Evolutionary conservation across 1,139 yeast species (phyloP), one percentile per base, ranked within the genome.

Genomic region (Ogataea hybrid): DNA sequence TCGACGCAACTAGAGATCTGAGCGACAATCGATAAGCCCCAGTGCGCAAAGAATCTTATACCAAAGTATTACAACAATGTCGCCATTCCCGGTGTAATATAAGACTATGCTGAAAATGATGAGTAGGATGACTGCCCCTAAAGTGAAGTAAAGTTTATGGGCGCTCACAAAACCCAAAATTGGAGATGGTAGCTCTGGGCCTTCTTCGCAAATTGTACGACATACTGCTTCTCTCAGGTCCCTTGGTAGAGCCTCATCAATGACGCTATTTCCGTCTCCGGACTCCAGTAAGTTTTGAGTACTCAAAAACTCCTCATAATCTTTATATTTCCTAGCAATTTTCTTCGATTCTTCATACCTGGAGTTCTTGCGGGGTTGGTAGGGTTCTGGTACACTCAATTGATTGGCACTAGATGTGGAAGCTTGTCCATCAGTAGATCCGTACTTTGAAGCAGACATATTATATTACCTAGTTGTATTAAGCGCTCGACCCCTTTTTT

Each of bases 11-110:
- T 20, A 15, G 20, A 8, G 9, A 23, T 15, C 25, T 9, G 21
- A 17, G 23, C 31, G 32, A 28, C 49, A 43, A 25, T 41, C 37
- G 15, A 48, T 27, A 9, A 45, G 10, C 7, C 51, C 51, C 9
- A 43, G n/a, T 8, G 20, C 11, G 18, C 51, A 48, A 12, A 48
- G 29, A 11, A 44, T 32, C 12, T 34, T 39, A 22, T 41, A 43
- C 49, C 49, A 46, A 7, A 48, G 20, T 6, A 32, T 10, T 8
- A 32, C 33, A 8, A 48, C 23, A 7, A 28, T 28, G 11, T 40
- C 39, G 2, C 34, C 36, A 42, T 48, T 41, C 25, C 48, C 47
- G 2, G 47, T 37, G 17, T 22, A 43, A 28, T 34, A 43, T 18
- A 48, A 20, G 3, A 42, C 23, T 10, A 42, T 6, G 25, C 49